These are phyloP conservation scores for Ceratocystis albifundus DNA, from an alignment of 2,329 filamentous ascomycete genomes.

Conservation along the genomic window DNA sequence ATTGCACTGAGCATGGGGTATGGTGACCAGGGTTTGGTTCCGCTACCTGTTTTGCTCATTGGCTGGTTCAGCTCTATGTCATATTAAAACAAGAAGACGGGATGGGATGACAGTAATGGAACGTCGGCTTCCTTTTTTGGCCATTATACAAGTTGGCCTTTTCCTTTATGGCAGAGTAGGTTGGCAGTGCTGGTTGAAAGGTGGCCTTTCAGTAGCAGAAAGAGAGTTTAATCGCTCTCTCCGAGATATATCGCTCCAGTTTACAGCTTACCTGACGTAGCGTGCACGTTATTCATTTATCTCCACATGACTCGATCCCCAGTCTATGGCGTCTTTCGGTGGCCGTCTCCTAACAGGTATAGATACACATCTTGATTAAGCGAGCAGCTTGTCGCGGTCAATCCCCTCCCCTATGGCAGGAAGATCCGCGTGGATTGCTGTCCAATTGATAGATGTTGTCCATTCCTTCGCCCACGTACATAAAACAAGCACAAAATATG, in stretches of 20 bases:
- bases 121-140: neutral
- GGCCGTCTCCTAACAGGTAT: neutral
- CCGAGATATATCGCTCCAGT: neutral
- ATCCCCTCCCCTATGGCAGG: neutral
- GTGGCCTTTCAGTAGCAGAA: neutral
- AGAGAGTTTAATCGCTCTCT: neutral
- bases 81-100: neutral
- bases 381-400: neutral
- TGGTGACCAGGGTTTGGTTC: neutral
- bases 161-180: neutral
- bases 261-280: neutral
- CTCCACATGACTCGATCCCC: neutral
- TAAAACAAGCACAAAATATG: neutral
- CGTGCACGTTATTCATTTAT: neutral
- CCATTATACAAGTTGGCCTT: neutral
- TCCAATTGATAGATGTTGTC: neutral
- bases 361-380: neutral
- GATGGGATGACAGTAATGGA: slow-evolving; percentile 3
- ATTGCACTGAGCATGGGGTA: neutral
- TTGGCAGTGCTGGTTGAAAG: neutral
- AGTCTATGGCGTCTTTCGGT: neutral
- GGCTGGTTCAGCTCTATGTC: neutral
- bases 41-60: neutral
- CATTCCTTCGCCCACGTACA: neutral
- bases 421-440: neutral